Evolutionary conservation across 306 rosid genomes (phyloP).

Genomic region (Alnus rubra): DNA sequence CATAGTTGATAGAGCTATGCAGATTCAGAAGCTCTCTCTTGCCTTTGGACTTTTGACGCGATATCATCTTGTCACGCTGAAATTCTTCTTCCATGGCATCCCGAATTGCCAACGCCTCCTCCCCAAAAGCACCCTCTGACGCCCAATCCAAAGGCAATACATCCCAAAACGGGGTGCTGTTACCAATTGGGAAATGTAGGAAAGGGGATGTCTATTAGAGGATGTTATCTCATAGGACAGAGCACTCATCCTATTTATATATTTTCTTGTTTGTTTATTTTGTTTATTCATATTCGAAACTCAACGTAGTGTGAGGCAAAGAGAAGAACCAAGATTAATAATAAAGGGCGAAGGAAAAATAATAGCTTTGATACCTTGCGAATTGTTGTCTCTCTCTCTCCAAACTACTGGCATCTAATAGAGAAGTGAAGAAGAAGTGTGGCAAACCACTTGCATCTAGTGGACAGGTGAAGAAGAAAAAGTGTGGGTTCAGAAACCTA

Average conservation of each 20-base stretch:
- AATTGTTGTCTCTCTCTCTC: neutral
- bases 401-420: neutral
- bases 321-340: neutral
- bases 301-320: no score
- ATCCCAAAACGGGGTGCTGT: neutral
- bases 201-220: no score
- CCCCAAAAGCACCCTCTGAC: no score
- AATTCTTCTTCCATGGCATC: no score
- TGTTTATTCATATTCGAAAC: no score
- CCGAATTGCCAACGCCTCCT: no score
- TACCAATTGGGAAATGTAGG: neutral
- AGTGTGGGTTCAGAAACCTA: neutral
- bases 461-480: neutral
- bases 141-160: no score
- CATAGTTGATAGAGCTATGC: no score
- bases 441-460: neutral
- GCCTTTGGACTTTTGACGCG: no score
- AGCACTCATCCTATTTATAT: neutral
- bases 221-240: neutral
- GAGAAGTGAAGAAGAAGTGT: neutral
- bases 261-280: neutral
- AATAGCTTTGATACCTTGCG: neutral
- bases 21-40: no score
- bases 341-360: neutral
- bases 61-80: no score